Base-by-base conservation (phyloP, 208 protist genomes). In the Novymonas esmeraldas region DNA sequence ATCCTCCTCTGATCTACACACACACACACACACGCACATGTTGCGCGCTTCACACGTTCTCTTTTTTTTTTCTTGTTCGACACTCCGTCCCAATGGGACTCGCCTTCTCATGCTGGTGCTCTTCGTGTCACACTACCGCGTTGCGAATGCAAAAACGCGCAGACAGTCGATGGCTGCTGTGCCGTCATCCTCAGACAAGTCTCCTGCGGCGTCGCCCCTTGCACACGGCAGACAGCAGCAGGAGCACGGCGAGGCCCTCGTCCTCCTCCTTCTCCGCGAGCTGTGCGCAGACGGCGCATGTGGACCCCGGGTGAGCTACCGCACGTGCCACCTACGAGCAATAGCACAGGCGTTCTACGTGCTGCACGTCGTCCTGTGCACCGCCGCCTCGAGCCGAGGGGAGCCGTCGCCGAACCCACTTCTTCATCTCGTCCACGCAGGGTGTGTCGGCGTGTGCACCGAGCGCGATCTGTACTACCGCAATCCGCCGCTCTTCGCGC, bases 391-490 rank as follows among this genome's bases (percentile, higher is more conserved):
- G 36, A 29, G 22, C n/a, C 11, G 54, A 7, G 34, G 18, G 34
- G 20, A 44, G 29, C 34, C 22, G 54, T 44, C 54, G 11, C 14
- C 54, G 16, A 20, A 41, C 54, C 29, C 34, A 34, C n/a, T 44
- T 14, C 24, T 34, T 7, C 38, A n/a, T 26, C 31, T 24, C 39
- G 39, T 6, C 14, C 2, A 3, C 34, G 45, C 26, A 48, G 3
- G 3, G 33, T 4, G 6, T 16, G 36, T 61, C 20, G 39, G 13
- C 22, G 62, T 76, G 42, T 87, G 78, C 62, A 95, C 85, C 18
- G 86, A 93, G 68, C 78, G 90, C 10, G 85, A 90, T 51, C 64
- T 95, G 16, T 93, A 93, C 73, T 95, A 95, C 64, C 74, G 80
- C 16, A 72, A 85, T 20, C 76, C 85, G 1, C 41, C 20, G 20